phyloP scores from a whole-genome alignment of 192 early-diverging fungal species.

The Backusella psychrophila region DNA sequence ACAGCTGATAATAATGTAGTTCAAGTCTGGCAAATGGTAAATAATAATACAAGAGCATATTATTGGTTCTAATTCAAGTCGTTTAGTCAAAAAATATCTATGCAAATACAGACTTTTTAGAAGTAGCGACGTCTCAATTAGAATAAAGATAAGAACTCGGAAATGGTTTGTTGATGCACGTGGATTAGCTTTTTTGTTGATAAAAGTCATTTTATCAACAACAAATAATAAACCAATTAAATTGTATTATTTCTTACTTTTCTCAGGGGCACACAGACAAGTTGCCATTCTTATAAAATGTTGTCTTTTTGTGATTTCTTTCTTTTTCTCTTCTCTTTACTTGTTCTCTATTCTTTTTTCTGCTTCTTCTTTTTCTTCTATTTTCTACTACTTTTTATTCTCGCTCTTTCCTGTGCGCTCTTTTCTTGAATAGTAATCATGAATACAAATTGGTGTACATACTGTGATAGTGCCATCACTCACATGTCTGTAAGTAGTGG shows the following conservation, averaged over 20 bases:
- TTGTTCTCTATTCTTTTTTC: background rate
- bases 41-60: background rate
- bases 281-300: background rate
- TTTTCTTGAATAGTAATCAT: background rate
- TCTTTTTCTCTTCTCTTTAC: background rate
- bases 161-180: background rate
- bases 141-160: conserved; percentile 22
- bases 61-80: background rate
- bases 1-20: conserved; percentile 96
- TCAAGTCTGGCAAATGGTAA: conserved; percentile 98
- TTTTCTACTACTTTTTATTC: background rate
- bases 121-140: conserved; percentile 23
- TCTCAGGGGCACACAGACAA: conserved; percentile 5
- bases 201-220: conserved; percentile 5
- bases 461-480: conserved; percentile 37
- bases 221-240: conserved; percentile 2
- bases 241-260: background rate
- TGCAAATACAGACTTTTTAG: conserved; percentile 23
- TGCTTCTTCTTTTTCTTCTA: background rate
- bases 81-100: conserved; percentile 39
- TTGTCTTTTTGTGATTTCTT: background rate
- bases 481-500: conserved; percentile 29
- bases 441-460: conserved; percentile 39
- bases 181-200: background rate
- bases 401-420: background rate